These are phyloP conservation scores for Cryomyces minteri DNA, from an alignment of 495 filamentous ascomycete species.

Conservation along the genomic window DNA sequence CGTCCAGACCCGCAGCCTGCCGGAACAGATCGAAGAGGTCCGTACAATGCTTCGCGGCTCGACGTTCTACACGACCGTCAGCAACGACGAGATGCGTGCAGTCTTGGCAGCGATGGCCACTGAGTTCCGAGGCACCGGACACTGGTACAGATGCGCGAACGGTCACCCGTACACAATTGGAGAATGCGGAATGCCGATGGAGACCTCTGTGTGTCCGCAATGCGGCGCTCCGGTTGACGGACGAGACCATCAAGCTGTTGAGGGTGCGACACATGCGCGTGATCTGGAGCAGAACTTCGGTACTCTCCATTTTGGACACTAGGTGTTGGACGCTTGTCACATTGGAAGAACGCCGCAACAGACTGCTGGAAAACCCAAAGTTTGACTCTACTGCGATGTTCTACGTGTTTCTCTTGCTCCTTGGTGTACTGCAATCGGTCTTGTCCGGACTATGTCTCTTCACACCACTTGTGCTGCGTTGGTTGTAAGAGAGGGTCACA, in stretches of 20 bases:
- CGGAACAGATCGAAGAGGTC: constrained; percentile 13
- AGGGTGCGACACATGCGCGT: constrained; percentile 30
- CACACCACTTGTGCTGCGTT: too few relatives aligned
- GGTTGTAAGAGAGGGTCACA: too few relatives aligned
- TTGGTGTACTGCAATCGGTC: too few relatives aligned
- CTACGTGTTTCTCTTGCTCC: too few relatives aligned
- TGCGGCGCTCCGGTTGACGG: constrained; percentile 46
- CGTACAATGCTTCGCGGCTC: constrained; percentile 17
- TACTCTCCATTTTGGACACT: neutral
- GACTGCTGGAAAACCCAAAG: too few relatives aligned
- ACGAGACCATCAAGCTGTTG: constrained; percentile 27
- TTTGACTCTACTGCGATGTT: too few relatives aligned
- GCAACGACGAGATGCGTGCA: constrained; percentile 26
- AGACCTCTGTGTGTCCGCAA: constrained; percentile 43
- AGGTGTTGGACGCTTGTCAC: too few relatives aligned
- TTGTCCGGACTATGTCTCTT: too few relatives aligned
- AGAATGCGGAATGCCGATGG: constrained; percentile 54
- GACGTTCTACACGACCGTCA: constrained; percentile 26
- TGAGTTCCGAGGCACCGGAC: constrained; percentile 14
- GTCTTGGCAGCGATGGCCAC: constrained; percentile 16
- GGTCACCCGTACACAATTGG: constrained; percentile 56
- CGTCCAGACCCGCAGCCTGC: constrained; percentile 15
- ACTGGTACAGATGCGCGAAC: constrained; percentile 49
- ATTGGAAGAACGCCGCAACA: too few relatives aligned
- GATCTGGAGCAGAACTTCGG: constrained; percentile 24